Evolutionary conservation across 208 protist genomes (phyloP).

Genomic region (Jaenimonas drosophilae): DNA sequence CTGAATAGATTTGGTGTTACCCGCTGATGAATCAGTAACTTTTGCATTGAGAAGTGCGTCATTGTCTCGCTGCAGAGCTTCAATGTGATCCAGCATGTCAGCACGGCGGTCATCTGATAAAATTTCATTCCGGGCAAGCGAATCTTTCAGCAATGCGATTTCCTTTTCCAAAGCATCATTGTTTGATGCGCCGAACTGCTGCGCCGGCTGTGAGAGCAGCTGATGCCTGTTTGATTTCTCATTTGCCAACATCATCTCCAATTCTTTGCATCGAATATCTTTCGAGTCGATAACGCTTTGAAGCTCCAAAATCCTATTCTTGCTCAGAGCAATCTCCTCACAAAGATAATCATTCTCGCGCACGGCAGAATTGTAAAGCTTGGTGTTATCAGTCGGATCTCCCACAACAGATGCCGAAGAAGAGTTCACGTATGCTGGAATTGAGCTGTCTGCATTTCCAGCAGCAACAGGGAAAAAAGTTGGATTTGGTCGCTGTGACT

Average conservation of each 20-base stretch:
- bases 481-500: not conserved
- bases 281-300: slow-evolving; percentile 23
- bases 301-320: slow-evolving; percentile 17
- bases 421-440: not conserved
- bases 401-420: slow-evolving; percentile 1
- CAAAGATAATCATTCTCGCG: slow-evolving; percentile 32
- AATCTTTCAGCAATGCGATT: slow-evolving; percentile 5
- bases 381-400: slow-evolving; percentile 5
- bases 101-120: not conserved
- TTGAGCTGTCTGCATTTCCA: not conserved
- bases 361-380: slow-evolving; percentile 6
- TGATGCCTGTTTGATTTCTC: slow-evolving; percentile 3
- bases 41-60: slow-evolving; percentile 12
- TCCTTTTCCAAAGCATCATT: not conserved
- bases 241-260: slow-evolving; percentile 29
- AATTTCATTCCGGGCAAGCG: not conserved
- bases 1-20: slow-evolving; percentile 6
- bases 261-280: slow-evolving; percentile 30
- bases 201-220: not conserved
- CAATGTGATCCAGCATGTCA: slow-evolving; percentile 16
- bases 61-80: slow-evolving; percentile 37
- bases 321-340: slow-evolving; percentile 28
- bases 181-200: not conserved
- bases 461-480: not conserved
- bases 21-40: no score